A percentile compares a stretch with the other conserved stretches of the same genome.
Evolutionary conservation across 129 eudicot genomes (phyloP).

Genomic region (Flaveria robusta): DNA sequence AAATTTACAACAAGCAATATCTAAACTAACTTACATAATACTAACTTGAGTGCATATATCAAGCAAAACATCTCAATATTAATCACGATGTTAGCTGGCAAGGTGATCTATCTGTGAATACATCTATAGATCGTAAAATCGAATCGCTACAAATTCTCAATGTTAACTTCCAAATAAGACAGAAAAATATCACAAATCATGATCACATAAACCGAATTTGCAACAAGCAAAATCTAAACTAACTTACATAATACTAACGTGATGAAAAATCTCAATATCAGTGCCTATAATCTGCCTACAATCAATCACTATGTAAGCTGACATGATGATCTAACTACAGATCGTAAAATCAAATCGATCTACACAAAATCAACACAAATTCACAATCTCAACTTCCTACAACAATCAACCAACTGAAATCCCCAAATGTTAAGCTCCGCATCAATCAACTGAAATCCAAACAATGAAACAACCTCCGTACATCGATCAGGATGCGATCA

Average conservation of each 20-base stretch:
- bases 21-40: neutral
- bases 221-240: neutral
- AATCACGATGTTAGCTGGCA: no score
- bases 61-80: neutral
- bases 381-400: constrained; percentile 1
- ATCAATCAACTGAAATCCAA: constrained; percentile 1
- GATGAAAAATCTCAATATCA: neutral
- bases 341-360: constrained; percentile 9
- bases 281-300: no score
- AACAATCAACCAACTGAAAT: no score
- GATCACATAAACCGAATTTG: neutral
- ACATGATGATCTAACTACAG: no score
- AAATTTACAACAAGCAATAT: neutral
- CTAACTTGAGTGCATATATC: neutral
- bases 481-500: constrained; percentile 6
- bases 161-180: neutral
- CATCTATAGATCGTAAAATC: neutral
- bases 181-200: neutral
- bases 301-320: no score
- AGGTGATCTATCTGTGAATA: no score
- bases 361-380: no score
- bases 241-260: neutral
- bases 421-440: neutral
- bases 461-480: neutral
- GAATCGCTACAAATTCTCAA: neutral